Evolutionary conservation across 2,329 filamentous ascomycete genomes (phyloP).

Genomic region (Venturia oleaginea): DNA sequence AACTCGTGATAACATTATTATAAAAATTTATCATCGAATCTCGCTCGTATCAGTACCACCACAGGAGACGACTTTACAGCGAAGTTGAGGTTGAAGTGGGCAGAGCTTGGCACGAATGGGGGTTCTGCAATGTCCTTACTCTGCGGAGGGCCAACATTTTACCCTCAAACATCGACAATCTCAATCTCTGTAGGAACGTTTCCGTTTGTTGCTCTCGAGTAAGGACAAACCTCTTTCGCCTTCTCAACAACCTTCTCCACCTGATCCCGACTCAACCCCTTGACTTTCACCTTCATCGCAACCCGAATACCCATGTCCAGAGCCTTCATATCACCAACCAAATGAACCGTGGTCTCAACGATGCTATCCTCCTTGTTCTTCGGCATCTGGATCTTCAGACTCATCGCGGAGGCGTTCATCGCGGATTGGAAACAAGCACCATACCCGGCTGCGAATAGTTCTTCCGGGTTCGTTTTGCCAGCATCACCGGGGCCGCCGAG

Average conservation of each 20-base stretch:
- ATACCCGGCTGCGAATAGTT: slow-evolving; percentile 40
- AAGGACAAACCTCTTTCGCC: slow-evolving; percentile 29
- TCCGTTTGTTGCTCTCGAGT: slow-evolving; percentile 25
- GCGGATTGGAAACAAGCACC: slow-evolving; percentile 40
- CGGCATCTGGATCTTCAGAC: slow-evolving; percentile 35
- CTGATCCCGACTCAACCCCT: slow-evolving; percentile 24
- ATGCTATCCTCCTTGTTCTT: slow-evolving; percentile 29
- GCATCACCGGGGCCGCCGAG: slow-evolving; percentile 33
- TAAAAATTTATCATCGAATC: too few species aligned
- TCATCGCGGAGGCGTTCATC: slow-evolving; percentile 36
- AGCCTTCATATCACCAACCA: slow-evolving; percentile 37
- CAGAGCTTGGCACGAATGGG: too few species aligned
- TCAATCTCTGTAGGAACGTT: slow-evolving; percentile 23
- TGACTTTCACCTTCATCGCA: slow-evolving; percentile 33
- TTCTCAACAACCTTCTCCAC: slow-evolving; percentile 28
- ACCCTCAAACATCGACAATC: background rate
- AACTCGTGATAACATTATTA: too few species aligned
- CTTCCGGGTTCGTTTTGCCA: slow-evolving; percentile 37
- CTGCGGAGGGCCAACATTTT: too few species aligned
- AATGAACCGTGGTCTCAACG: slow-evolving; percentile 34
- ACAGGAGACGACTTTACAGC: too few species aligned
- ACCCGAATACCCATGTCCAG: slow-evolving; percentile 38
- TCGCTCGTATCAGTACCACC: too few species aligned
- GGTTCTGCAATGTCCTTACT: too few species aligned
- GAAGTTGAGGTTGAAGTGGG: too few species aligned